Percentiles rank a stretch among this genome's conserved stretches.
Evolutionary conservation across 2,329 filamentous ascomycete genomes (phyloP).

Genomic region (Fusarium coffeatum): DNA sequence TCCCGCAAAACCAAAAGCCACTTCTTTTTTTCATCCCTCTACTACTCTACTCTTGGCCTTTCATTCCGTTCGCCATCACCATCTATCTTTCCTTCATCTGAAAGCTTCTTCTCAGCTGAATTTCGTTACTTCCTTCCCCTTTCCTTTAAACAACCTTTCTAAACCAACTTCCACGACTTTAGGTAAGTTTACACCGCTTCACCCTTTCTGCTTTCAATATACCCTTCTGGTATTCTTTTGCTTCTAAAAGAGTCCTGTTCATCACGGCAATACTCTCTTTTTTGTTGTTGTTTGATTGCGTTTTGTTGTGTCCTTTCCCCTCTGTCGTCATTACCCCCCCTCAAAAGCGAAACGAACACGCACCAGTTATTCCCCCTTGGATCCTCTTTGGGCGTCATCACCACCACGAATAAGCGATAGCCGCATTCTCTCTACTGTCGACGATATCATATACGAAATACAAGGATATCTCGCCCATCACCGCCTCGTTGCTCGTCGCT

Average conservation of each 20-base stretch:
- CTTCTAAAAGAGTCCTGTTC: conserved; percentile 6
- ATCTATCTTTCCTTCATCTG: conserved; percentile 29
- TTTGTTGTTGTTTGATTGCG: conserved; percentile 27
- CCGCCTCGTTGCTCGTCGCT: conserved; percentile 14
- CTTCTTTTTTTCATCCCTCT: conserved; percentile 46
- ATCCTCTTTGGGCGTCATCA: conserved; percentile 25
- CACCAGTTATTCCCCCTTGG: conserved; percentile 36
- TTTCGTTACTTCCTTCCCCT: conserved; percentile 37
- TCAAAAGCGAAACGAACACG: conserved; percentile 41
- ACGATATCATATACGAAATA: conserved; percentile 23
- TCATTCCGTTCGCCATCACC: conserved; percentile 25
- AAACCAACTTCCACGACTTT: conserved; percentile 30
- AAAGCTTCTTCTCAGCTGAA: conserved; percentile 33
- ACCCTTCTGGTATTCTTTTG: conserved; percentile 1
- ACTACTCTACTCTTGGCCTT: conserved; percentile 39
- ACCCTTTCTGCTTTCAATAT: conserved; percentile 12
- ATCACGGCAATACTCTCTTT: conserved; percentile 19
- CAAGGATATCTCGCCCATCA: conserved; percentile 5
- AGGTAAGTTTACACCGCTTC: conserved; percentile 37
- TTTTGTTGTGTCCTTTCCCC: conserved; percentile 48
- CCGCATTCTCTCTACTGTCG: conserved; percentile 21
- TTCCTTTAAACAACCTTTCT: conserved; percentile 28
- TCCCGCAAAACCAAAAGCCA: conserved; percentile 39
- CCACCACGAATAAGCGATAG: conserved; percentile 26
- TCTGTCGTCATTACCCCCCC: conserved; percentile 57